Base-by-base conservation (phyloP, 306 rosid genomes). In the Clitoria ternatea region DNA sequence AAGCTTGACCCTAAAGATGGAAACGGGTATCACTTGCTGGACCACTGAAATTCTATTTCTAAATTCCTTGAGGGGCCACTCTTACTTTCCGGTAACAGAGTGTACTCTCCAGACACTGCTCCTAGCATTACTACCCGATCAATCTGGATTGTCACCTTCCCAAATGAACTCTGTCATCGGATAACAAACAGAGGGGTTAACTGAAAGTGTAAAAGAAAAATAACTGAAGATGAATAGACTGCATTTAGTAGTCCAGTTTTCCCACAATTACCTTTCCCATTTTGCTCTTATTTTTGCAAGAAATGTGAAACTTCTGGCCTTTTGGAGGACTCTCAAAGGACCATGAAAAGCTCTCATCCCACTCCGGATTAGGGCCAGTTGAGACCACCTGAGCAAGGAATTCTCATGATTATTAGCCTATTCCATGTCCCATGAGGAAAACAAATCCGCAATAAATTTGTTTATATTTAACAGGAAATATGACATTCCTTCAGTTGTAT, bases 1-100 rank as follows among this genome's bases (percentile, higher is more conserved):
- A 72, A 63, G 82, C 49, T 71, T 74, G 59, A 60, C 18, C 59
- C 54, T 2, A 5, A 37, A 57, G 48, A 57, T 53, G 39, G 32
- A 18, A 30, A 26, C 19, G 42, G 20, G 65, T 30, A 53, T 88
- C 82, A 87, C 88, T 89, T 87, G 90, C 89, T 94, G 47, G 97
- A 94, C 98, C 98, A 90, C 60, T 94, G 98, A 83, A 94, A 94
- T 83, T 94, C 98, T 69, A 94, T 94, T 89, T 94, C 98, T 73
- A 94, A 81, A 76, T 90, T 94, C 80, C 98, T 82, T 0, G 98
- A 69, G 8, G 95, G 95, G 7, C 97, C 98, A 24, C 89, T 90
- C 78, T 85, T 94, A 85, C 98, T 94, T 87, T 90, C 88, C 0
- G 98, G 98, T 81, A 89, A 76, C 49, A 94, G 83, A 2, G 95